Evolutionary conservation across 192 early-diverging fungal species (phyloP).

Genomic region (Dissophora globulifera): DNA sequence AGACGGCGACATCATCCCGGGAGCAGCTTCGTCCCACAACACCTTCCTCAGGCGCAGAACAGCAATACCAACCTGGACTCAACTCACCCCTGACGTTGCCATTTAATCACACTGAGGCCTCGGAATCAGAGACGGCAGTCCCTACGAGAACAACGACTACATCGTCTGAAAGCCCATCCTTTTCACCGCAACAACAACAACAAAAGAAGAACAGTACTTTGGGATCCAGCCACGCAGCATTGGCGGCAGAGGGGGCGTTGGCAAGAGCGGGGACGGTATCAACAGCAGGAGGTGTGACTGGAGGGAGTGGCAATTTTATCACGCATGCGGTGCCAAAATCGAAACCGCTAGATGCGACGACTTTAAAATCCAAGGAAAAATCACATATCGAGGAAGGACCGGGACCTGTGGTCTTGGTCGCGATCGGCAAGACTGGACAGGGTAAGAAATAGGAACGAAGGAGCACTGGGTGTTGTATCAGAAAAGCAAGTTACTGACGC

Average conservation of each 20-base stretch:
- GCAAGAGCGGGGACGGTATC: slow-evolving; percentile 8
- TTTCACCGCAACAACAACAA: slow-evolving; percentile 2
- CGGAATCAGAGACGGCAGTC: no score
- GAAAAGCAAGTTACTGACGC: no score
- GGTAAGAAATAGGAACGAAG: neutral
- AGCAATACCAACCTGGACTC: no score
- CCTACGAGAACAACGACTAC: neutral
- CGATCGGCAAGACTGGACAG: slow-evolving; percentile 49
- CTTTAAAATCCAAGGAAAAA: neutral
- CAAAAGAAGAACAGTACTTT: neutral
- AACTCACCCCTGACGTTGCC: no score
- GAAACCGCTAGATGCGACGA: neutral
- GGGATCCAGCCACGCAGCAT: neutral
- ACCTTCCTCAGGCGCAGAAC: no score
- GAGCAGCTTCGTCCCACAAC: no score
- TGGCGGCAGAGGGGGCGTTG: neutral
- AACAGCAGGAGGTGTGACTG: neutral
- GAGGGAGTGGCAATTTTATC: slow-evolving; percentile 15
- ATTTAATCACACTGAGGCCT: no score
- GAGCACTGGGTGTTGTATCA: no score
- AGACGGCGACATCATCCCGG: no score
- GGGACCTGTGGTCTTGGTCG: slow-evolving; percentile 37
- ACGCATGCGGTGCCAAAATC: slow-evolving; percentile 16
- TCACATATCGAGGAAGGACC: slow-evolving; percentile 39
- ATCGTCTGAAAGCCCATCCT: neutral